phyloP scores from a whole-genome alignment of 1,284 basidiomycete genomes.

The Malassezia obtusa region DNA sequence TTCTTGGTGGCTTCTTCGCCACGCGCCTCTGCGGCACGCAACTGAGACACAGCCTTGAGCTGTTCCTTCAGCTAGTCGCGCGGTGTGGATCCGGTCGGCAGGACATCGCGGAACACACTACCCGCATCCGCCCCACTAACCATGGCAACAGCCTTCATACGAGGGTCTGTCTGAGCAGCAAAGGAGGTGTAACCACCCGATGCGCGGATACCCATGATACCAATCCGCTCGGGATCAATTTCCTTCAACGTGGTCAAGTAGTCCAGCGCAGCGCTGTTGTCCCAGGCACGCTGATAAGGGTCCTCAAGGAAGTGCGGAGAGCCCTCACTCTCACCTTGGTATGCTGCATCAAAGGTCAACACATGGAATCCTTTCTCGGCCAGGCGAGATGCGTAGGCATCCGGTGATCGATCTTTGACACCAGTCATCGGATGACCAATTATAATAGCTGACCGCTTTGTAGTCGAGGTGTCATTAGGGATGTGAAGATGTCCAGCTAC shows the following conservation, averaged over 20 bases:
- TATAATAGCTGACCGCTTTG: background rate
- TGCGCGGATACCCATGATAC: background rate
- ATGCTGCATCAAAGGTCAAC: background rate
- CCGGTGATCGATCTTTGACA: constrained; percentile 1
- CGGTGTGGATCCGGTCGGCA: background rate
- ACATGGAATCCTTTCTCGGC: background rate
- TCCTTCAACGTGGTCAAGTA: background rate
- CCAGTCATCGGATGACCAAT: background rate
- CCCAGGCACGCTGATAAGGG: background rate
- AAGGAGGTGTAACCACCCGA: constrained; percentile 1
- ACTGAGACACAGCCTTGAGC: background rate
- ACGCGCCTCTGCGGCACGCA: background rate
- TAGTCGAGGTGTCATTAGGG: background rate
- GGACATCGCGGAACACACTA: background rate
- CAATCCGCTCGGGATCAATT: background rate
- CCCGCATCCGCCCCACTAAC: background rate
- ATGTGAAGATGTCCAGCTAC: background rate
- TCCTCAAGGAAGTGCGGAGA: background rate
- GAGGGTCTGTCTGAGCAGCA: background rate
- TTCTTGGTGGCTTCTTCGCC: background rate
- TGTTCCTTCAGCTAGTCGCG: background rate
- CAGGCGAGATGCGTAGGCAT: background rate
- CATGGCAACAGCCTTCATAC: background rate
- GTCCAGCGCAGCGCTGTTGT: background rate
- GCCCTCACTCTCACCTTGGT: constrained; percentile 5